These are phyloP conservation scores for Talaromyces sp. DNA, from an alignment of 2,329 filamentous ascomycete genomes.

Conservation along the genomic window DNA sequence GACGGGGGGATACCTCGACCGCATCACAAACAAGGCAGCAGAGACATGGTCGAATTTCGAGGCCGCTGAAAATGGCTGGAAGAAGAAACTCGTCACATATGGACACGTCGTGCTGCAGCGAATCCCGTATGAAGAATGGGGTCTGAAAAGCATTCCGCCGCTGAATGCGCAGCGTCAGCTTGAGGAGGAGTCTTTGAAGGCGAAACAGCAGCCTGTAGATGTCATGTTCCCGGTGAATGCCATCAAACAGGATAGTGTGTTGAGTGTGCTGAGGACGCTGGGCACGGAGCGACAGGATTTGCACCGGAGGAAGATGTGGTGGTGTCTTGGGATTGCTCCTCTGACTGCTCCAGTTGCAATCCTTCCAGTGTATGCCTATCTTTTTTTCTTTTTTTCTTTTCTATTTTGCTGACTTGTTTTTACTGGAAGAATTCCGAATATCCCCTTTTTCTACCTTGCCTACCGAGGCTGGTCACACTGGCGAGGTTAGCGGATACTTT, in stretches of 20 bases:
- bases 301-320: constrained; percentile 72
- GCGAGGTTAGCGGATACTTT: constrained; percentile 48
- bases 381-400: no score
- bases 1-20: constrained; percentile 58
- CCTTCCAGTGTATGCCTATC: constrained; percentile 65
- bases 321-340: constrained; percentile 78
- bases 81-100: constrained; percentile 77
- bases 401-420: not conserved
- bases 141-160: constrained; percentile 87
- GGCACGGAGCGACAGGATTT: constrained; percentile 75
- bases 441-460: constrained; percentile 93
- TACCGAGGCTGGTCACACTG: constrained; percentile 91
- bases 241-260: constrained; percentile 60
- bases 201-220: constrained; percentile 56
- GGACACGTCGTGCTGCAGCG: constrained; percentile 81
- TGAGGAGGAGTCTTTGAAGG: constrained; percentile 43
- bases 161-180: constrained; percentile 63
- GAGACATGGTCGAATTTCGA: constrained; percentile 85
- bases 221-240: constrained; percentile 67
- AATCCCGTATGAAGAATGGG: constrained; percentile 97
- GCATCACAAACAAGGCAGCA: constrained; percentile 65
- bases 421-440: constrained; percentile 68
- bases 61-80: constrained; percentile 77
- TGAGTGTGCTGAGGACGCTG: constrained; percentile 62
- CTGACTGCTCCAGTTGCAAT: constrained; percentile 77